phyloP scores from a whole-genome alignment of 2,329 filamentous ascomycete species.

The Trichophyton schoenleinii region DNA sequence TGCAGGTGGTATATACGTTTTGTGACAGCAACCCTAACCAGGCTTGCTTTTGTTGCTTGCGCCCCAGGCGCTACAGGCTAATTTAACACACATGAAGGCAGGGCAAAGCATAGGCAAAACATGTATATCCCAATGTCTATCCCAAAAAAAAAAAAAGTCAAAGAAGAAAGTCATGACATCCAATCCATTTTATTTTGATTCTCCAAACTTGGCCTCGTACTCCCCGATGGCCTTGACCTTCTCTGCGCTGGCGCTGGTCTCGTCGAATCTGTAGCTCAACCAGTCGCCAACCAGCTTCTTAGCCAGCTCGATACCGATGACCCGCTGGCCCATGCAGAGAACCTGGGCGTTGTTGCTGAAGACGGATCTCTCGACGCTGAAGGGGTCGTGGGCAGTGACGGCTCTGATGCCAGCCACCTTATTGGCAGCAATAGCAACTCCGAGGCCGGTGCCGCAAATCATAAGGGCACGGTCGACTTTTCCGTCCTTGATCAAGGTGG shows the following conservation, averaged over 20 bases:
- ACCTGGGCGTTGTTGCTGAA: conserved; percentile 81
- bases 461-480: conserved; percentile 63
- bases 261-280: conserved; percentile 72
- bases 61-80: background rate
- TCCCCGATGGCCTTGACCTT: conserved; percentile 42
- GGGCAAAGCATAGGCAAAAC: background rate
- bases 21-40: background rate
- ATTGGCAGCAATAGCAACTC: conserved; percentile 80
- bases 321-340: conserved; percentile 72
- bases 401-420: conserved; percentile 73
- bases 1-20: background rate
- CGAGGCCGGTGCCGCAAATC: conserved; percentile 77
- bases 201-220: conserved; percentile 29
- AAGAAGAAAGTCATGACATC: background rate
- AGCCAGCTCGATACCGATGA: conserved; percentile 69
- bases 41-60: background rate
- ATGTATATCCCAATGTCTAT: too few relatives aligned
- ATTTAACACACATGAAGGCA: background rate
- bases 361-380: conserved; percentile 67
- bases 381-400: conserved; percentile 81
- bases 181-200: conserved; percentile 5
- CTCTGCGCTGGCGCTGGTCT: conserved; percentile 48
- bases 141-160: background rate
- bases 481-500: conserved; percentile 39
- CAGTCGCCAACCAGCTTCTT: conserved; percentile 67